Evolutionary conservation across 768 basidiomycete species (phyloP).

Genomic region (Amanita rubescens): DNA sequence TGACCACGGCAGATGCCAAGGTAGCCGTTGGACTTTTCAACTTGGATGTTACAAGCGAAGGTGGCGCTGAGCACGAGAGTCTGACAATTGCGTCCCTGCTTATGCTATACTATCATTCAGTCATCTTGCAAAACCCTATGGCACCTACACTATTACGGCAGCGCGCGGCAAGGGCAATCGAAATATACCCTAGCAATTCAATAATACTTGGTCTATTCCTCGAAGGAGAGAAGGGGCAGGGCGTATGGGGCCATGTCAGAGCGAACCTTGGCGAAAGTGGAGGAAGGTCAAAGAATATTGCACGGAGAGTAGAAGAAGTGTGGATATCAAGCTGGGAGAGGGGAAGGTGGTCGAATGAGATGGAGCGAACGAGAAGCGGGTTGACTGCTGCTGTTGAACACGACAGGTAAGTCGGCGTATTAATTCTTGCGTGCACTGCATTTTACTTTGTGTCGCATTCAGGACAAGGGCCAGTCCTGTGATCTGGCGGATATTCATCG

Average conservation of each 20-base stretch:
- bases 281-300: conserved; percentile 44
- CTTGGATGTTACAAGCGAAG: conserved; percentile 19
- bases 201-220: conserved; percentile 66
- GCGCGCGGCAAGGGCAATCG: conserved; percentile 46
- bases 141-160: conserved; percentile 53
- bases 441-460: conserved; percentile 8
- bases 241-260: conserved; percentile 70
- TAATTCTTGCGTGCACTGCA: background rate
- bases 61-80: conserved; percentile 39
- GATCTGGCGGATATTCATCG: conserved; percentile 68
- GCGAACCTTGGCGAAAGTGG: conserved; percentile 44
- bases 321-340: conserved; percentile 80
- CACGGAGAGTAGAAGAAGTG: conserved; percentile 56
- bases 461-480: conserved; percentile 63
- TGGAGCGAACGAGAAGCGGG: conserved; percentile 62
- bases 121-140: conserved; percentile 46
- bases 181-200: conserved; percentile 61
- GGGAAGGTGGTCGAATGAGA: conserved; percentile 61
- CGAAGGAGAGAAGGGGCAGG: conserved; percentile 70
- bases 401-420: conserved; percentile 45
- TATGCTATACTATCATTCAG: conserved; percentile 54
- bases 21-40: conserved; percentile 38
- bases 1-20: conserved; percentile 36
- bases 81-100: conserved; percentile 47
- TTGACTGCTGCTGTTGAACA: conserved; percentile 55